A percentile compares a stretch with the other conserved stretches of the same genome.
These are phyloP conservation scores for Ophiostoma himal-ulmi DNA, from an alignment of 2,329 filamentous ascomycete species.

Conservation along the genomic window DNA sequence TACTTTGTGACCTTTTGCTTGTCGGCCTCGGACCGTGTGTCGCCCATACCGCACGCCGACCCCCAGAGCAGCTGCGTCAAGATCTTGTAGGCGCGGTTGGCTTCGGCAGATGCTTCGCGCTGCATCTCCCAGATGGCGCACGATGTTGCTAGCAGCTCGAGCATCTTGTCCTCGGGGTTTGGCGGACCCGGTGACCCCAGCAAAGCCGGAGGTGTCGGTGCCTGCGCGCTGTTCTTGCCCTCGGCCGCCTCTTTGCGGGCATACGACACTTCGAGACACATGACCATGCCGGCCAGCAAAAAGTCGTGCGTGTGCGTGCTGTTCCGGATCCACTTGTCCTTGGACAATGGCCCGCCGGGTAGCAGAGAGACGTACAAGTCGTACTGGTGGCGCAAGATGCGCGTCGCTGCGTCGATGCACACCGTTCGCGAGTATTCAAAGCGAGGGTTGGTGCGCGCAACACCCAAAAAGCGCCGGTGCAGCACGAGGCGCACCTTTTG, in stretches of 20 bases:
- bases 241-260: constrained; percentile 21
- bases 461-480: constrained; percentile 30
- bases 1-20: neutral
- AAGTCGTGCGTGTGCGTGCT: constrained; percentile 43
- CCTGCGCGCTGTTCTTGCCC: neutral
- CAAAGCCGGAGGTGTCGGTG: neutral
- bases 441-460: constrained; percentile 33
- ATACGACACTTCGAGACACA: constrained; percentile 37
- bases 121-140: constrained; percentile 30
- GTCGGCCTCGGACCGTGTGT: neutral
- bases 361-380: constrained; percentile 38
- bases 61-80: constrained; percentile 30
- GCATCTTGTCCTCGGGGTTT: constrained; percentile 24
- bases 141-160: constrained; percentile 30
- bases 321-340: constrained; percentile 40
- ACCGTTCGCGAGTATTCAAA: constrained; percentile 38
- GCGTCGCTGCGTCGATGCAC: constrained; percentile 42
- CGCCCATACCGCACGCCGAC: neutral
- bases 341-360: constrained; percentile 37
- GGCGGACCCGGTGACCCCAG: neutral
- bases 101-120: constrained; percentile 29
- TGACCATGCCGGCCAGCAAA: constrained; percentile 42
- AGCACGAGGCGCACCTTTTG: constrained; percentile 29
- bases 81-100: constrained; percentile 32
- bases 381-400: constrained; percentile 40